Evolutionary conservation across 1,284 basidiomycete genomes (phyloP).

Genomic region (Lentinula novae-zelandiae): DNA sequence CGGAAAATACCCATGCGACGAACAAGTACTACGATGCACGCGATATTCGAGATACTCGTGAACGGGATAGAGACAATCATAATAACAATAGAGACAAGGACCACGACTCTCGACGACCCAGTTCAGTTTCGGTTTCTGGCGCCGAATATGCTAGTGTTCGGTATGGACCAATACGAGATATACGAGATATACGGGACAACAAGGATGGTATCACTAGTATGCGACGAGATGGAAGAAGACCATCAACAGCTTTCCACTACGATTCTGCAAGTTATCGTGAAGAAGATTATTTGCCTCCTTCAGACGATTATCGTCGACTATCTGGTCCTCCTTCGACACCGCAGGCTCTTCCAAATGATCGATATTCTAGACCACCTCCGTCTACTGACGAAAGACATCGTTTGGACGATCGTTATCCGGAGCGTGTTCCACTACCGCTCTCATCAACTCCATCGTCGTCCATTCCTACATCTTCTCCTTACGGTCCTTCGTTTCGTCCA

Average conservation of each 20-base stretch:
- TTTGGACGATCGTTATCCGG: slow-evolving; percentile 18
- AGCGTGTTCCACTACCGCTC: slow-evolving; percentile 13
- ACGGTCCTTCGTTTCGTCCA: slow-evolving; percentile 12
- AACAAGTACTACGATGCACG: background rate
- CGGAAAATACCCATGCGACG: background rate
- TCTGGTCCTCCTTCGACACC: slow-evolving; percentile 22
- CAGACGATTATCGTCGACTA: slow-evolving; percentile 14
- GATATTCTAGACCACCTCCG: slow-evolving; percentile 14
- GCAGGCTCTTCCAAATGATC: slow-evolving; percentile 15
- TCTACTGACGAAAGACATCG: slow-evolving; percentile 19
- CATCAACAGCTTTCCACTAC: slow-evolving; percentile 38
- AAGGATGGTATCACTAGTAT: background rate
- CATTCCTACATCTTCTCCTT: background rate
- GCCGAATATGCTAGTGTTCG: slow-evolving; percentile 6
- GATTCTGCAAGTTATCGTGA: slow-evolving; percentile 31
- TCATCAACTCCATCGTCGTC: slow-evolving; percentile 11
- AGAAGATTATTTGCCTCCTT: slow-evolving; percentile 22
- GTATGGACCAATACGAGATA: slow-evolving; percentile 8
- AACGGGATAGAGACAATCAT: background rate
- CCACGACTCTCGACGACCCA: background rate
- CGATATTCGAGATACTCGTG: background rate
- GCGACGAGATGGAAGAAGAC: slow-evolving; percentile 20
- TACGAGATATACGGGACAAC: background rate
- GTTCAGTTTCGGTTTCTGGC: background rate
- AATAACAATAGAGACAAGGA: background rate